These are phyloP conservation scores for Raffaelea albimanens DNA, from an alignment of 2,329 filamentous ascomycete genomes.

Conservation along the genomic window DNA sequence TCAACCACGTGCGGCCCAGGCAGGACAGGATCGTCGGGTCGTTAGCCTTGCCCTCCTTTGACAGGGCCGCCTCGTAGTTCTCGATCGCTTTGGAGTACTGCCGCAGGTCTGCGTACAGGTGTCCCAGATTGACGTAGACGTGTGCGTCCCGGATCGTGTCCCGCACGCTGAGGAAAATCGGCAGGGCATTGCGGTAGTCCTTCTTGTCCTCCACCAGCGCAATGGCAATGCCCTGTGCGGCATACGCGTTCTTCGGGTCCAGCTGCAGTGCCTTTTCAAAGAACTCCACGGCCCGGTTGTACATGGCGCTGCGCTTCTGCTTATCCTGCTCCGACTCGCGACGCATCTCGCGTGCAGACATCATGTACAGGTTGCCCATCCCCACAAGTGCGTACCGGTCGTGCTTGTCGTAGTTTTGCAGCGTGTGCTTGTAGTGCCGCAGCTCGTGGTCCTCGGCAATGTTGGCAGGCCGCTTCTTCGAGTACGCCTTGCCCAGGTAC, in stretches of 20 bases:
- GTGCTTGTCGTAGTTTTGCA: conserved; percentile 93
- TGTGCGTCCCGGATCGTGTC: conserved; percentile 84
- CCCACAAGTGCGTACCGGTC: conserved; percentile 93
- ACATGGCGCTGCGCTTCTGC: conserved; percentile 78
- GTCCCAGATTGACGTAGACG: conserved; percentile 86
- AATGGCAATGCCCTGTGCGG: conserved; percentile 91
- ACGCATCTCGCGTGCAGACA: conserved; percentile 87
- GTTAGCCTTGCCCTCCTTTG: conserved; percentile 62
- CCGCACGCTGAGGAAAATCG: conserved; percentile 81
- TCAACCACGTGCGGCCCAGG: conserved; percentile 78
- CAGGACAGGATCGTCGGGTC: conserved; percentile 77
- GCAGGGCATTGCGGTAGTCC: conserved; percentile 70
- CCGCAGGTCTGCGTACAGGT: conserved; percentile 81
- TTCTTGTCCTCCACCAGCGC: conserved; percentile 91
- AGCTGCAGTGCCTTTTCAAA: conserved; percentile 94
- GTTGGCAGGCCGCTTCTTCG: conserved; percentile 70
- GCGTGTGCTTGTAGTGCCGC: conserved; percentile 89
- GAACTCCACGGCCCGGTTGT: conserved; percentile 90
- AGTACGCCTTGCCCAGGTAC: conserved; percentile 75
- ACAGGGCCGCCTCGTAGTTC: conserved; percentile 79
- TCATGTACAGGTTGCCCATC: conserved; percentile 90
- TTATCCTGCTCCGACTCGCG: conserved; percentile 82
- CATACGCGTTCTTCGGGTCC: conserved; percentile 93
- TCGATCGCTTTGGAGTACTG: conserved; percentile 91
- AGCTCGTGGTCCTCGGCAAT: conserved; percentile 85